Conservation (phyloP, 495 filamentous ascomycete species). For the Bryoglossum gracile region DNA sequence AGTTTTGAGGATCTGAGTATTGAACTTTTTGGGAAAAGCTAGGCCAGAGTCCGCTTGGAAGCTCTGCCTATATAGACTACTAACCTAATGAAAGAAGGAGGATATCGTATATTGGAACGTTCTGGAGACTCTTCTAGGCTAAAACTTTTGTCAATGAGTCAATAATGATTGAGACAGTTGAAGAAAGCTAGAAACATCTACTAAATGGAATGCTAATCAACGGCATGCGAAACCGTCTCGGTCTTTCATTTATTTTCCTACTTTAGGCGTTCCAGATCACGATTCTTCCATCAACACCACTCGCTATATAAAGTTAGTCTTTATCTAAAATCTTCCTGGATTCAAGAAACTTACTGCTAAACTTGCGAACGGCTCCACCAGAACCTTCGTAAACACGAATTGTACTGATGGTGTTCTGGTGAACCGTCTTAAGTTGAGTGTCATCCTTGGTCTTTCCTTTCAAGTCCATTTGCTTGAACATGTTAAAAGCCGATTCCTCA, state of each 20-base stretch:
- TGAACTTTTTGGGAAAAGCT: too few relatives aligned
- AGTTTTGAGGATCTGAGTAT: too few relatives aligned
- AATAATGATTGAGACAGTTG: background rate
- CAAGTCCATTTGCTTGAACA: conserved; percentile 98
- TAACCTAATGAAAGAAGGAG: conserved; percentile 2
- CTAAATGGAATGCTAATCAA: background rate
- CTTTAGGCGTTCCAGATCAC: conserved; percentile 62
- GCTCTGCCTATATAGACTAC: background rate
- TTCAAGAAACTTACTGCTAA: conserved; percentile 67
- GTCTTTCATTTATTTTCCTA: conserved; percentile 14
- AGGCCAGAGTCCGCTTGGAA: too few relatives aligned
- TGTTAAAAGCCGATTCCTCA: conserved; percentile 81
- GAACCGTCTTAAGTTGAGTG: conserved; percentile 88
- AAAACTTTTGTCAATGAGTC: background rate
- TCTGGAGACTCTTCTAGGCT: background rate
- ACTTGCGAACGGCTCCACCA: conserved; percentile 60
- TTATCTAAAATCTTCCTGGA: conserved; percentile 36
- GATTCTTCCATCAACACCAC: conserved; percentile 88
- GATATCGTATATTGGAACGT: background rate
- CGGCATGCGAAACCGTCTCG: conserved; percentile 4
- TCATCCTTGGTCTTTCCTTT: conserved; percentile 86
- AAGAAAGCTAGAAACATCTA: background rate
- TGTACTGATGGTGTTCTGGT: conserved; percentile 93
- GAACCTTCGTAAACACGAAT: conserved; percentile 65
- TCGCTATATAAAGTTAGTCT: conserved; percentile 49